phyloP scores from a whole-genome alignment of 116 monocot species.

The Iris pallida region DNA sequence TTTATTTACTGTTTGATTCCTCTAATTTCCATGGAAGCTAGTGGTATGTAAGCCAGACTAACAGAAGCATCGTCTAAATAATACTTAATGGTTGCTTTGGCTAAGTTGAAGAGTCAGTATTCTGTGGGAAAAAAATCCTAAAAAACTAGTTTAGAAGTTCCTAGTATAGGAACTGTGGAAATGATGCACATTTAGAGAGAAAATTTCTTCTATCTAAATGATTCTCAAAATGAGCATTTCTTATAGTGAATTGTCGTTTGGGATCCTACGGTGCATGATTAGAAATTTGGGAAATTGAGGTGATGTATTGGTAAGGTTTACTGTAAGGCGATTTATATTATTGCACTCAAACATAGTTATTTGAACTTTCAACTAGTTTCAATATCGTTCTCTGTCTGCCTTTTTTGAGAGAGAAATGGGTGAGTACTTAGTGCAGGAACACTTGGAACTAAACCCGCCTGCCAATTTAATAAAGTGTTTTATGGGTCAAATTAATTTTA shows the following conservation, averaged over 20 bases:
- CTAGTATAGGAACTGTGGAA: constrained; percentile 1
- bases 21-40: not conserved
- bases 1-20: not conserved
- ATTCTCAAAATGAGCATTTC: not conserved
- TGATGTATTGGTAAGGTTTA: not conserved
- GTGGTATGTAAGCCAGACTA: not conserved
- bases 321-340: not conserved
- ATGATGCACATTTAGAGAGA: not conserved
- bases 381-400: not conserved
- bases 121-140: constrained; percentile 1
- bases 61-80: not conserved
- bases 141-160: constrained; percentile 1
- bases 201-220: not conserved
- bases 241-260: constrained; percentile 5
- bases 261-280: not conserved
- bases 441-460: no score
- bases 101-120: not conserved
- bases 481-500: no score
- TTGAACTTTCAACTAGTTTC: not conserved
- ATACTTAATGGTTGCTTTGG: constrained; percentile 2
- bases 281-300: not conserved
- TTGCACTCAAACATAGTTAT: not conserved
- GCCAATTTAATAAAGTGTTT: no score
- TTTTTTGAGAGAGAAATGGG: no score
- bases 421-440: no score